Base-by-base conservation (phyloP, 2,329 filamentous ascomycete genomes). In the Monosporascus sp. region DNA sequence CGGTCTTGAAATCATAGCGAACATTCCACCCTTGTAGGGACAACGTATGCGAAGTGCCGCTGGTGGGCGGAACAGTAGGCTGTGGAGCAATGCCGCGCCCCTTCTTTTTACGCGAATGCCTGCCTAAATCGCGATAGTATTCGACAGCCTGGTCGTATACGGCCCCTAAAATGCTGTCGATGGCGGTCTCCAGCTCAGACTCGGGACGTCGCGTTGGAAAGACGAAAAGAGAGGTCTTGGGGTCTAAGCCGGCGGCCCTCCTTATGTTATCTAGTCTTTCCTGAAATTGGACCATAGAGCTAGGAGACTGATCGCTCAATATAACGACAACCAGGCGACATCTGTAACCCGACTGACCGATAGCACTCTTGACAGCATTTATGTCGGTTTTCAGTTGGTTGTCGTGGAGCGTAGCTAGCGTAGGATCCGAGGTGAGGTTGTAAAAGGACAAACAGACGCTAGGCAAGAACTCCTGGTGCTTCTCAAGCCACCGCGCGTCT, bases 81-180 rank as follows among this genome's bases (percentile, higher is more conserved):
- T 88, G 85, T 11, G 91, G 91, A 15, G 88, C 84, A 18, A 84
- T 78, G 7, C 89, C 88, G 54, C 91, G 82, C 47, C 88, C 87
- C 60, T 89, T 87, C 75, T 97, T 97, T 67, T 94, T 88, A 60
- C 92, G 84, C 9, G 88, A 81, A 74, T 96, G 93, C 54, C 96
- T 92, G n/a, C 90, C 91, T 14, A 97, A 78, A 62, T 99, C 93
- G 46, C 92, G 81, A 68, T 97, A 97, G 70, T 97, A 96, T 62
- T 99, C 94, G 46, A 93, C 75, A 20, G 89, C 84, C 20, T 85
- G 77, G 1, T 85, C 83, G 54, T 93, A 90, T 45, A 97, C 70
- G 1, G 86, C 81, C 2, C 82, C 76, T 47, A 97, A 76, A 41
- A 96, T 81, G 49, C 82, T 87, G 51, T 86, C 83, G 1, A 88